Conservation (phyloP, 495 filamentous ascomycete species). For the Aspergillus hancockii region DNA sequence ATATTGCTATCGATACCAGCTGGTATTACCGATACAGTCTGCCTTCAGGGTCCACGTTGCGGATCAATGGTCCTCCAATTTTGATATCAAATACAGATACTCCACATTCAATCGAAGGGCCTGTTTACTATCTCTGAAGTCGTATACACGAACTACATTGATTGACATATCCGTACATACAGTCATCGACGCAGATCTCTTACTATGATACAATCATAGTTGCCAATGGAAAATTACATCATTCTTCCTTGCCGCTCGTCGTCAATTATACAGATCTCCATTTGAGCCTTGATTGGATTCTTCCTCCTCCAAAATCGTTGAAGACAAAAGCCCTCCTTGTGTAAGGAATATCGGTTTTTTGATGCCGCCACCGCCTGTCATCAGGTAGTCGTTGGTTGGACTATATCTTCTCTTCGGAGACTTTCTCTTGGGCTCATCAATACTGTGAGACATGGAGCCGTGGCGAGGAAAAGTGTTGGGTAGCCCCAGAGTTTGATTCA, state of each 20-base stretch:
- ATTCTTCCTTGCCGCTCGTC: background rate
- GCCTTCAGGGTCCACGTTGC: background rate
- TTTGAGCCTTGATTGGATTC: slow-evolving; percentile 38
- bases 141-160: too few species aligned
- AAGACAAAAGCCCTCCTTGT: slow-evolving; percentile 44
- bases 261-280: slow-evolving; percentile 4
- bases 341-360: slow-evolving; percentile 26
- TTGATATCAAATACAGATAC: background rate
- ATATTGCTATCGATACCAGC: background rate
- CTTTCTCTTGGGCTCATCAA: slow-evolving; percentile 9
- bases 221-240: background rate
- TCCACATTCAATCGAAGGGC: background rate
- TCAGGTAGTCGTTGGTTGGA: slow-evolving; percentile 30
- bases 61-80: background rate
- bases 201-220: background rate
- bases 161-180: too few species aligned
- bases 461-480: background rate
- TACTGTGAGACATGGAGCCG: slow-evolving; percentile 9
- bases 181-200: too few species aligned
- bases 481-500: slow-evolving; percentile 10
- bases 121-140: too few species aligned
- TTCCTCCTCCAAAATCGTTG: slow-evolving; percentile 70
- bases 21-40: background rate
- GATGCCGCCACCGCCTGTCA: slow-evolving; percentile 38
- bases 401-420: background rate